Conservation (phyloP, 768 basidiomycete species). For the Auricularia heimuer region DNA sequence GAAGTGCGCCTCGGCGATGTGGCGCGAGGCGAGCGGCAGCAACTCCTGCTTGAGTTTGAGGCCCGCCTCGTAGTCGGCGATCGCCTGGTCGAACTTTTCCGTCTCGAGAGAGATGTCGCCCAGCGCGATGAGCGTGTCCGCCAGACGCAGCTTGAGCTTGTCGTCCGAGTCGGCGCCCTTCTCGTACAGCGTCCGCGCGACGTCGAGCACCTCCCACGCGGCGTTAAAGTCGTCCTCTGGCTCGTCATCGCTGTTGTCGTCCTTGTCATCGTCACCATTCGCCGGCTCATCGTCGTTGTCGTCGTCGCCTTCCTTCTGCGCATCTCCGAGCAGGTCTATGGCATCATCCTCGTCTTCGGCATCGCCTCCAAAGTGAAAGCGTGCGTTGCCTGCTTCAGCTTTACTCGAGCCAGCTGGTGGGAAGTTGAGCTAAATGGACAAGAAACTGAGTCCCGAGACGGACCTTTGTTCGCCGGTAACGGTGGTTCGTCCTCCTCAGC, state of each 20-base stretch:
- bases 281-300: slow-evolving; percentile 38
- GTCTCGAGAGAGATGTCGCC: slow-evolving; percentile 96
- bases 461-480: slow-evolving; percentile 30
- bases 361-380: slow-evolving; percentile 76
- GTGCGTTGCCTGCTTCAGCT: slow-evolving; percentile 36
- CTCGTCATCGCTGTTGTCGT: slow-evolving; percentile 63
- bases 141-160: slow-evolving; percentile 66
- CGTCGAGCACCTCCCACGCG: slow-evolving; percentile 95
- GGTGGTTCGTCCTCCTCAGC: slow-evolving; percentile 54
- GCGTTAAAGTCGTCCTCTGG: slow-evolving; percentile 97
- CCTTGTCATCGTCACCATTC: slow-evolving; percentile 50
- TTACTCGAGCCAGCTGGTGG: slow-evolving; percentile 24
- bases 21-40: slow-evolving; percentile 80
- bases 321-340: slow-evolving; percentile 57
- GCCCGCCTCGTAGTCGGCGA: slow-evolving; percentile 74
- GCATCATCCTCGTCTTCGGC: slow-evolving; percentile 55
- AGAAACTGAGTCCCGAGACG: slow-evolving; percentile 4
- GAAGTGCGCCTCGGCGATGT: slow-evolving; percentile 90
- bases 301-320: slow-evolving; percentile 28
- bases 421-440: slow-evolving; percentile 6
- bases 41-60: slow-evolving; percentile 62
- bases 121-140: slow-evolving; percentile 81
- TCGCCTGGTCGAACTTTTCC: slow-evolving; percentile 97
- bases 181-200: slow-evolving; percentile 79
- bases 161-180: slow-evolving; percentile 53